Evolutionary conservation across 371 early-diverging fungal species (phyloP).

Genomic region (Rhizopus arrhizus): DNA sequence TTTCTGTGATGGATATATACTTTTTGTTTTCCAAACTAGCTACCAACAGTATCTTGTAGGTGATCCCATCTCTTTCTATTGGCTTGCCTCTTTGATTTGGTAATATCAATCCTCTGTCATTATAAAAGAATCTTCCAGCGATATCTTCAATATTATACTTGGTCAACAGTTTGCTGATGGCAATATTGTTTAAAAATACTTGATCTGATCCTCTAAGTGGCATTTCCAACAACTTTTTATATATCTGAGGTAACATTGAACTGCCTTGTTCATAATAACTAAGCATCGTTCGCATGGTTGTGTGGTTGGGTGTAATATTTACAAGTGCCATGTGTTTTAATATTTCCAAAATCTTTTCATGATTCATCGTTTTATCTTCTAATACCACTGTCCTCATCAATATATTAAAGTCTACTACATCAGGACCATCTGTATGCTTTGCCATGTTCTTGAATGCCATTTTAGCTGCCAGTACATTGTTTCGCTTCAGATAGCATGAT

Average conservation of each 20-base stretch:
- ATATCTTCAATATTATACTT: slow-evolving; percentile 7
- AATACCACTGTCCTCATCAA: slow-evolving; percentile 33
- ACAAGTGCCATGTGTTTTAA: slow-evolving; percentile 43
- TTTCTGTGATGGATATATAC: slow-evolving; percentile 13
- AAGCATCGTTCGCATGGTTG: slow-evolving; percentile 39
- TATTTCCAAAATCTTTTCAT: slow-evolving; percentile 38
- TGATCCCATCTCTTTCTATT: slow-evolving; percentile 31
- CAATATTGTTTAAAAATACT: slow-evolving; percentile 44
- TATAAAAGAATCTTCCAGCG: slow-evolving; percentile 18
- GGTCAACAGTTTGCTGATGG: slow-evolving; percentile 24
- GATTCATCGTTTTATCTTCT: slow-evolving; percentile 14
- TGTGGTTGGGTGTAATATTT: slow-evolving; percentile 32
- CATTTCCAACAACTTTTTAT: slow-evolving; percentile 25
- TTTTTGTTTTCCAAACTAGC: slow-evolving; percentile 10
- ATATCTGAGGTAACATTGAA: slow-evolving; percentile 24
- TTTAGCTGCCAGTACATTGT: slow-evolving; percentile 30
- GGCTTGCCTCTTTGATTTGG: slow-evolving; percentile 3
- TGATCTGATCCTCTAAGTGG: slow-evolving; percentile 24
- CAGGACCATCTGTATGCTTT: slow-evolving; percentile 31
- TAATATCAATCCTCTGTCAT: slow-evolving; percentile 29
- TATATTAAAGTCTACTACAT: slow-evolving; percentile 48
- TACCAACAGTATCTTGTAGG: slow-evolving; percentile 39
- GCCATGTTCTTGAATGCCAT: slow-evolving; percentile 32
- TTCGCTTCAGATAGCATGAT: slow-evolving; percentile 32
- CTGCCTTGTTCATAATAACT: slow-evolving; percentile 26